Conservation (phyloP, 2,329 filamentous ascomycete genomes). For the Hymenoscyphus fructigenus region DNA sequence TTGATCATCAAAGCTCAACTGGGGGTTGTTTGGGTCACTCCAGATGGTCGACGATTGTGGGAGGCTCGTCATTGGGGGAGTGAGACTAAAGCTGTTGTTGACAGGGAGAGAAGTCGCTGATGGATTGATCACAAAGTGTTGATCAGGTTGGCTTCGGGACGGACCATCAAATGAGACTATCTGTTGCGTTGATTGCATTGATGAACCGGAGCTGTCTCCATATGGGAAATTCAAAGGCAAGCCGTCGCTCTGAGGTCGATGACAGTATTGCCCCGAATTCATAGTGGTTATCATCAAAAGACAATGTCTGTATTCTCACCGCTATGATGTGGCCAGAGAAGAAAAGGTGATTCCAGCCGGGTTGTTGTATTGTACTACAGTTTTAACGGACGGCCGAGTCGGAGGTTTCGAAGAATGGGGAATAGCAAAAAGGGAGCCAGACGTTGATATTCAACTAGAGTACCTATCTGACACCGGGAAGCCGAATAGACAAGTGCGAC, state of each 20-base stretch:
- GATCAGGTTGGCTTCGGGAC: conserved; percentile 25
- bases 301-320: conserved; percentile 18
- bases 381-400: conserved; percentile 25
- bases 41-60: conserved; percentile 25
- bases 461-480: conserved; percentile 18
- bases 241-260: conserved; percentile 23
- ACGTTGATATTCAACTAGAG: conserved; percentile 35
- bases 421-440: conserved; percentile 34
- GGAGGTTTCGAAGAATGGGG: conserved; percentile 33
- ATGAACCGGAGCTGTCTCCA: conserved; percentile 20
- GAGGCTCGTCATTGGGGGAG: conserved; percentile 21
- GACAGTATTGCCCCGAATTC: conserved; percentile 30
- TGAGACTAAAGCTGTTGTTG: conserved; percentile 20
- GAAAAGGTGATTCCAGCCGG: conserved; percentile 28
- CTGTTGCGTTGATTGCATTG: conserved; percentile 23
- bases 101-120: conserved; percentile 20
- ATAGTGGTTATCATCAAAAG: conserved; percentile 28
- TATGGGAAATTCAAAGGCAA: conserved; percentile 28
- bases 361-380: conserved; percentile 33
- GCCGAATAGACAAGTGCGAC: conserved; percentile 27
- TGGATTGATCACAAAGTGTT: conserved; percentile 27
- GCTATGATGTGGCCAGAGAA: conserved; percentile 28
- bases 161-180: conserved; percentile 31
- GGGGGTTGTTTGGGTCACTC: conserved; percentile 18
- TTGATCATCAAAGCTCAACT: conserved; percentile 21